Percentiles rank a stretch among this genome's conserved stretches.
These are phyloP conservation scores for Naganishia sp. DNA, from an alignment of 1,284 basidiomycete genomes.

Conservation along the genomic window DNA sequence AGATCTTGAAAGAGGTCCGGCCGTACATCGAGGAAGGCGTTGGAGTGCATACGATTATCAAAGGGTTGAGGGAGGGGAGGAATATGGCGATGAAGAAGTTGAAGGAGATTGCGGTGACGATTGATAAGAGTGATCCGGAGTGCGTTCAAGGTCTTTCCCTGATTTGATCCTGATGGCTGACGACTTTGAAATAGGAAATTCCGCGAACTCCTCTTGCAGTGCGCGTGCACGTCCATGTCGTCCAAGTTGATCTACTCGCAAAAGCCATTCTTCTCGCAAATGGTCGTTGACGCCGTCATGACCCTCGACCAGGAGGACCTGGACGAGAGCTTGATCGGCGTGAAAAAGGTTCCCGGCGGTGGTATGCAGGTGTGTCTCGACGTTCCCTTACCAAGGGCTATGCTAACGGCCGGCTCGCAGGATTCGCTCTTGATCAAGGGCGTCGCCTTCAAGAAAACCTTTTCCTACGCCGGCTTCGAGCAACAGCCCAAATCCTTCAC, in stretches of 20 bases:
- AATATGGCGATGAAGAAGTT: conserved; percentile 83
- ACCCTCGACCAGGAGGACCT: conserved; percentile 90
- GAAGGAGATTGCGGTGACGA: conserved; percentile 82
- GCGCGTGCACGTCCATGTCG: conserved; percentile 98
- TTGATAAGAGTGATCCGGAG: conserved; percentile 89
- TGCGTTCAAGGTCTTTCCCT: conserved; percentile 55
- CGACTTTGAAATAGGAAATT: conserved; percentile 66
- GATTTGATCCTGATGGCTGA: neutral
- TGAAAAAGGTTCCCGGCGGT: conserved; percentile 99
- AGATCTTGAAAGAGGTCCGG: conserved; percentile 89
- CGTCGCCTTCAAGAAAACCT: conserved; percentile 99
- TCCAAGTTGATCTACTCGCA: conserved; percentile 99
- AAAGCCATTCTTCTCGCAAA: conserved; percentile 97
- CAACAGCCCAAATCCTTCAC: conserved; percentile 96
- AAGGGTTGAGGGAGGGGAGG: conserved; percentile 86
- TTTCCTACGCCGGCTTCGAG: conserved; percentile 98
- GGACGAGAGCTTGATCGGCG: conserved; percentile 94
- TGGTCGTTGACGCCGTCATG: conserved; percentile 97
- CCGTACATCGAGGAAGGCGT: conserved; percentile 96
- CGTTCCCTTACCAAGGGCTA: too few species aligned
- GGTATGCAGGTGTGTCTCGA: conserved; percentile 74
- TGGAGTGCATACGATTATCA: conserved; percentile 96
- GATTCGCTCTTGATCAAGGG: conserved; percentile 86
- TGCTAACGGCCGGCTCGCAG: conserved; percentile 39
- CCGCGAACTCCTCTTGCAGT: conserved; percentile 90